Base-by-base conservation (phyloP, 176 grass and related monocot species). In the Carex kokanica region DNA sequence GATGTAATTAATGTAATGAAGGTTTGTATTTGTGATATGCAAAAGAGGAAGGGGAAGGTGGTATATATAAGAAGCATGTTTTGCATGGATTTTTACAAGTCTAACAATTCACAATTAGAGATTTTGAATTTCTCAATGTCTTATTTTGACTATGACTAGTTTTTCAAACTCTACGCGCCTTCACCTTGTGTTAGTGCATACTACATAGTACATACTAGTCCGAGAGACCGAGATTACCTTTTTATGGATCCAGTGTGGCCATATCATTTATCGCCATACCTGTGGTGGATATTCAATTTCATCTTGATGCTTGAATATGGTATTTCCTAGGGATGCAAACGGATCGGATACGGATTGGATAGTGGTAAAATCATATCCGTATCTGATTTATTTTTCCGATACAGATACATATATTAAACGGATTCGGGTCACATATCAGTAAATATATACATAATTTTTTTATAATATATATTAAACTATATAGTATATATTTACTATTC, bases 1-100 rank as follows among this genome's bases (percentile, higher is more conserved):
- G 43, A 17, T 11, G 6, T n/a, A n/a, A n/a, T n/a, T 52, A 23
- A 51, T 3, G 3, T 51, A 53, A 75, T 59, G 25, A 17, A 38
- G 29, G 5, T 54, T 27, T 55, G 8, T 9, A 27, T 24, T 52
- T n/a, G 25, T 10, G 25, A 18, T 79, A 16, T n/a, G 77, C 15
- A 8, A 79, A n/a, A 60, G 53, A 0, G 2, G 53, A 60, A 57
- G 24, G 27, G 54, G 13, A 36, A 79, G 54, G 54, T 60, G 77
- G 25, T 79, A 79, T 60, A 58, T 79, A 79, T 79, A 79, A 12
- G 70, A 29, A 31, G 47, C 25, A 55, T 31, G 15, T 5, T 6
- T 53, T 79, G 27, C 77, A 79, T 79, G 52, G 77, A 79, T 59
- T 79, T 54, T 79, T 11, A 43, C 25, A 38, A 60, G 45, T 79